phyloP scores from a whole-genome alignment of 2,329 filamentous ascomycete genomes.

The Aspergillus melleus region DNA sequence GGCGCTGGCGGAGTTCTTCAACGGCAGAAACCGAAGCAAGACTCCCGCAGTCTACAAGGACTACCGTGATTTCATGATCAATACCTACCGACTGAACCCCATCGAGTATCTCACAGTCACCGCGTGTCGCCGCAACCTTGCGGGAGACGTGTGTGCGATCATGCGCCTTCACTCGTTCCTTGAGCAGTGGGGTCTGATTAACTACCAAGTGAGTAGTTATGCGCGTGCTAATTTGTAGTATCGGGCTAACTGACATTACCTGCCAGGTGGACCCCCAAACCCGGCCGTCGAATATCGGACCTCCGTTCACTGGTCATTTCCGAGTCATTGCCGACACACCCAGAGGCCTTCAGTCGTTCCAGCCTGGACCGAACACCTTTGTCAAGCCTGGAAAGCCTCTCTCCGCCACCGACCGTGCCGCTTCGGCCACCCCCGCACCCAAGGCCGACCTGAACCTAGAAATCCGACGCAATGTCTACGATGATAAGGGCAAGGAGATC shows the following conservation, averaged over 20 bases:
- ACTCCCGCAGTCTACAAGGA: slow-evolving; percentile 97
- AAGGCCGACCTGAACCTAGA: slow-evolving; percentile 90
- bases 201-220: slow-evolving; percentile 76
- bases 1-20: slow-evolving; percentile 96
- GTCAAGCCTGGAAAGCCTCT: slow-evolving; percentile 62
- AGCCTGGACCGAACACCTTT: slow-evolving; percentile 77
- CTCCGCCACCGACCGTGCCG: slow-evolving; percentile 69
- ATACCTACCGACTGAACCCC: slow-evolving; percentile 95
- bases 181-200: slow-evolving; percentile 98
- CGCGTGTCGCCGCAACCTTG: slow-evolving; percentile 89
- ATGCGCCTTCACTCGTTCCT: slow-evolving; percentile 98
- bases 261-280: slow-evolving; percentile 90
- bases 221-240: background rate
- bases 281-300: slow-evolving; percentile 89
- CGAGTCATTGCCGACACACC: slow-evolving; percentile 94
- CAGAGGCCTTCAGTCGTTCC: slow-evolving; percentile 89
- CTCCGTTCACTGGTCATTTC: slow-evolving; percentile 97
- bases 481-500: slow-evolving; percentile 83
- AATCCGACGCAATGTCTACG: slow-evolving; percentile 92
- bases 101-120: slow-evolving; percentile 96
- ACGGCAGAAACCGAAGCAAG: slow-evolving; percentile 96
- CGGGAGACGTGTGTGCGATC: slow-evolving; percentile 96
- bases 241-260: slow-evolving; percentile 5
- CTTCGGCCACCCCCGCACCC: slow-evolving; percentile 62
- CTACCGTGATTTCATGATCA: slow-evolving; percentile 99